Percentiles rank a stretch among this genome's conserved stretches.
Evolutionary conservation across 2,329 filamentous ascomycete species (phyloP).

Genomic region (Drechslerella dactyloides): DNA sequence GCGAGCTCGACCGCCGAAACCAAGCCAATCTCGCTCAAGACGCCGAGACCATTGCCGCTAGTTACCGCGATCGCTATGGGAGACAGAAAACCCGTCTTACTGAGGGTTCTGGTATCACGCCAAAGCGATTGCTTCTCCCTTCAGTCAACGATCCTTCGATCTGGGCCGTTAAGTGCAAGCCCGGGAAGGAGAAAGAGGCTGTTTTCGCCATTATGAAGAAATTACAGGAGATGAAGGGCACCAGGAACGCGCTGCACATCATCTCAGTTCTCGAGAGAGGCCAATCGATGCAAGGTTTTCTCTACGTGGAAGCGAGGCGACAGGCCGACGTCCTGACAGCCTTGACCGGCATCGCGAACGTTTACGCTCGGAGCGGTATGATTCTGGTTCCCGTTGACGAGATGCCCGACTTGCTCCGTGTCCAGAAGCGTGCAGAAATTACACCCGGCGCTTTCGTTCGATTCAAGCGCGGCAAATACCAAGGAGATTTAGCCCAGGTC

Average conservation of each 20-base stretch:
- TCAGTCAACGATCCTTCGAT: conserved; percentile 95
- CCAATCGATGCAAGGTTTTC: conserved; percentile 85
- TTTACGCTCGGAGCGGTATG: conserved; percentile 86
- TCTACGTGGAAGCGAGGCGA: conserved; percentile 90
- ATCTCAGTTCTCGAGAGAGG: conserved; percentile 92
- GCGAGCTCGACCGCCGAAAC: conserved; percentile 89
- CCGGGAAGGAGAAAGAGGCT: conserved; percentile 92
- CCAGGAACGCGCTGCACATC: conserved; percentile 81
- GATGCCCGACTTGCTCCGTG: conserved; percentile 93
- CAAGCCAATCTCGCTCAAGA: conserved; percentile 88
- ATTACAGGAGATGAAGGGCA: conserved; percentile 77
- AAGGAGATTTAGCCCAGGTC: conserved; percentile 87
- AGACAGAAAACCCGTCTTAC: conserved; percentile 71
- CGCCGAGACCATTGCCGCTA: conserved; percentile 88
- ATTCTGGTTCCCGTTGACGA: conserved; percentile 93
- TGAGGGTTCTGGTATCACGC: conserved; percentile 76
- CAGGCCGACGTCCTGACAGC: conserved; percentile 84
- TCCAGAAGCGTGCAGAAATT: conserved; percentile 82
- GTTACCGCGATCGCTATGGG: conserved; percentile 85
- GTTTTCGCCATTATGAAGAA: conserved; percentile 87
- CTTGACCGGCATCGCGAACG: conserved; percentile 82
- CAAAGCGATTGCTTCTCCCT: conserved; percentile 83
- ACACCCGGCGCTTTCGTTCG: conserved; percentile 92
- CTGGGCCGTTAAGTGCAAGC: conserved; percentile 90
- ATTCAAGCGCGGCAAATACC: conserved; percentile 80